These are phyloP conservation scores for Anthracocystis walkeri DNA, from an alignment of 1,284 basidiomycete genomes.

Conservation along the genomic window DNA sequence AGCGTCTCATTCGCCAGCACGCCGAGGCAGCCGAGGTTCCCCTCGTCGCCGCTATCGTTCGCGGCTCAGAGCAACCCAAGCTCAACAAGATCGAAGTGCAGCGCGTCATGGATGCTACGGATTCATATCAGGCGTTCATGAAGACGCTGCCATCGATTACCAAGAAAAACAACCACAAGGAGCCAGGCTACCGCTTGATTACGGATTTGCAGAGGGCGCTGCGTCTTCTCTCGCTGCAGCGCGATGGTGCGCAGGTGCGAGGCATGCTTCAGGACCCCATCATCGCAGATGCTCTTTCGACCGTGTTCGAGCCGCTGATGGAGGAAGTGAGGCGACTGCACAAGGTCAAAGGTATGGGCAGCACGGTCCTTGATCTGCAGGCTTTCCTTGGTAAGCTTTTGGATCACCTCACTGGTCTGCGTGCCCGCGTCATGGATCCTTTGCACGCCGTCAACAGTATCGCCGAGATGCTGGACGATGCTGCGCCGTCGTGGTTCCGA, in stretches of 20 bases:
- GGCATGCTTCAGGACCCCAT: slow-evolving; percentile 61
- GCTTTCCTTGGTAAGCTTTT: slow-evolving; percentile 52
- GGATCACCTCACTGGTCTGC: slow-evolving; percentile 60
- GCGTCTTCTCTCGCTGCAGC: slow-evolving; percentile 61
- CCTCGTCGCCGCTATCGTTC: slow-evolving; percentile 65
- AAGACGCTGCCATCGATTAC: slow-evolving; percentile 50
- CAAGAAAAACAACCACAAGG: slow-evolving; percentile 58
- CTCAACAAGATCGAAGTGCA: slow-evolving; percentile 64
- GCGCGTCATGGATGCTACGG: slow-evolving; percentile 62
- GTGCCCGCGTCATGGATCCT: slow-evolving; percentile 64
- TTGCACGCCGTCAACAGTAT: slow-evolving; percentile 57
- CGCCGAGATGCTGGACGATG: slow-evolving; percentile 63
- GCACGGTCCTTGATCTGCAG: slow-evolving; percentile 48
- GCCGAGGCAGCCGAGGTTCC: slow-evolving; percentile 62
- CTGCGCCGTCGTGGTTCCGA: slow-evolving; percentile 54
- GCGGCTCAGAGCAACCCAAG: slow-evolving; percentile 64
- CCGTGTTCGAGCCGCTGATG: slow-evolving; percentile 61
- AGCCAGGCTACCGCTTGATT: slow-evolving; percentile 61
- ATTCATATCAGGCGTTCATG: slow-evolving; percentile 59
- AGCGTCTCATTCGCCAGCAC: slow-evolving; percentile 65
- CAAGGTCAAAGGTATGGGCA: slow-evolving; percentile 54
- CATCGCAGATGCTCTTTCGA: slow-evolving; percentile 54
- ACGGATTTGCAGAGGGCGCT: slow-evolving; percentile 59
- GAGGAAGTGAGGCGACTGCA: slow-evolving; percentile 60
- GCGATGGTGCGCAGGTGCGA: slow-evolving; percentile 64